Evolutionary conservation across 306 rosid species (phyloP).

Genomic region (Corylus americana): DNA sequence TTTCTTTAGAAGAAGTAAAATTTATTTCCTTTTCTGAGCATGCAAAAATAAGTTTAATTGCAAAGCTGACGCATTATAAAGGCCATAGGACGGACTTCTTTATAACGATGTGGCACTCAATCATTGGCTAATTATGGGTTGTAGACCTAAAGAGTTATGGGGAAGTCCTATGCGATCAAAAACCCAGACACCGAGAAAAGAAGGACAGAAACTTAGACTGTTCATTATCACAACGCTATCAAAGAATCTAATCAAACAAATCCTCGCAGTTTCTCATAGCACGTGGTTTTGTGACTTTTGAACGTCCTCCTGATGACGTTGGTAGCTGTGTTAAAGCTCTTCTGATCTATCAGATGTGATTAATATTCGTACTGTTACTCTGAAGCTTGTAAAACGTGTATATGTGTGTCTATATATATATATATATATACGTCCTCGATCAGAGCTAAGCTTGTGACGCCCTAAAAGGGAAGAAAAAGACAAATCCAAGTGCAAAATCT

Average conservation of each 20-base stretch:
- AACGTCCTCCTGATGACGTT: not conserved
- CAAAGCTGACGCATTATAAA: not conserved
- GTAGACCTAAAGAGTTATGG: not conserved
- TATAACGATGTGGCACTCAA: not conserved
- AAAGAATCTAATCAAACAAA: not conserved
- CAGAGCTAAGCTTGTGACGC: constrained; percentile 15
- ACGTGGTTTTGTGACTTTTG: too few species aligned
- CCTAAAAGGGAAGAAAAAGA: constrained; percentile 11
- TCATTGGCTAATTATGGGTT: constrained; percentile 29
- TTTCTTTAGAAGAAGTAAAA: too few species aligned
- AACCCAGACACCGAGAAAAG: not conserved
- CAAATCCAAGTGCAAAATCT: constrained; percentile 26
- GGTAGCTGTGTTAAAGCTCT: not conserved
- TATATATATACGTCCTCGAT: not conserved
- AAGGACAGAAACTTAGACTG: not conserved
- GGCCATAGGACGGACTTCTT: not conserved
- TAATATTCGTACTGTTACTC: not conserved
- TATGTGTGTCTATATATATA: not conserved
- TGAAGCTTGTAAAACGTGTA: not conserved
- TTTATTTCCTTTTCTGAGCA: too few species aligned
- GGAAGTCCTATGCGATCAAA: not conserved
- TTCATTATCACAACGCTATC: constrained; percentile 9
- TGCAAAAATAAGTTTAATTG: not conserved
- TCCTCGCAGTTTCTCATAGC: not conserved
- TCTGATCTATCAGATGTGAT: not conserved